A percentile compares a stretch with the other conserved stretches of the same genome.
Conservation (phyloP, 192 early-diverging fungal genomes). For the Dimargaris cristalligena region DNA sequence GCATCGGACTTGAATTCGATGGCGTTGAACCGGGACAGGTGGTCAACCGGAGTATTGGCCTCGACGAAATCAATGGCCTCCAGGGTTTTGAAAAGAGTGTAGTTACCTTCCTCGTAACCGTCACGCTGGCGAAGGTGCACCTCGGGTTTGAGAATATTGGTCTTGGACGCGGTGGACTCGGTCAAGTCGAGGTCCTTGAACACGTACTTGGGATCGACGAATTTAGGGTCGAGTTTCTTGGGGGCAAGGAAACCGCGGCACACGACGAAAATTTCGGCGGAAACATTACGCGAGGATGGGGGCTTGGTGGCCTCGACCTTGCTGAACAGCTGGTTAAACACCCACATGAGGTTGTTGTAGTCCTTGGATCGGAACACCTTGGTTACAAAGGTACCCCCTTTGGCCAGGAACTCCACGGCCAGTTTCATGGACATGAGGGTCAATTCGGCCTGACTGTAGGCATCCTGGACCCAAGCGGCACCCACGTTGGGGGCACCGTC, state of each 20-base stretch:
- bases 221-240: slow-evolving; percentile 83
- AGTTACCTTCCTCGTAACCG: slow-evolving; percentile 94
- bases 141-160: slow-evolving; percentile 83
- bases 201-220: slow-evolving; percentile 85
- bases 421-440: slow-evolving; percentile 83
- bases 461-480: slow-evolving; percentile 89
- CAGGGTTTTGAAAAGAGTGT: slow-evolving; percentile 61
- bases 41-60: slow-evolving; percentile 53
- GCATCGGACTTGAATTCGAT: slow-evolving; percentile 62
- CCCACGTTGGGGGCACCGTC: slow-evolving; percentile 99
- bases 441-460: slow-evolving; percentile 88
- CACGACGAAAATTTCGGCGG: slow-evolving; percentile 98
- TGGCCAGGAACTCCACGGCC: slow-evolving; percentile 77
- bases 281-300: slow-evolving; percentile 90
- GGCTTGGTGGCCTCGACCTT: slow-evolving; percentile 98
- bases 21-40: slow-evolving; percentile 61
- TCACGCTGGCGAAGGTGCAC: slow-evolving; percentile 82
- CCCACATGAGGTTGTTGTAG: slow-evolving; percentile 98
- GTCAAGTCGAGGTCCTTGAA: slow-evolving; percentile 79
- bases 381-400: slow-evolving; percentile 91
- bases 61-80: slow-evolving; percentile 68
- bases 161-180: slow-evolving; percentile 17
- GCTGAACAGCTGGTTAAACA: slow-evolving; percentile 90
- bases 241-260: slow-evolving; percentile 86
- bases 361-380: slow-evolving; percentile 98